Conservation (phyloP, 768 basidiomycete genomes). For the Pulveroboletus sp. region DNA sequence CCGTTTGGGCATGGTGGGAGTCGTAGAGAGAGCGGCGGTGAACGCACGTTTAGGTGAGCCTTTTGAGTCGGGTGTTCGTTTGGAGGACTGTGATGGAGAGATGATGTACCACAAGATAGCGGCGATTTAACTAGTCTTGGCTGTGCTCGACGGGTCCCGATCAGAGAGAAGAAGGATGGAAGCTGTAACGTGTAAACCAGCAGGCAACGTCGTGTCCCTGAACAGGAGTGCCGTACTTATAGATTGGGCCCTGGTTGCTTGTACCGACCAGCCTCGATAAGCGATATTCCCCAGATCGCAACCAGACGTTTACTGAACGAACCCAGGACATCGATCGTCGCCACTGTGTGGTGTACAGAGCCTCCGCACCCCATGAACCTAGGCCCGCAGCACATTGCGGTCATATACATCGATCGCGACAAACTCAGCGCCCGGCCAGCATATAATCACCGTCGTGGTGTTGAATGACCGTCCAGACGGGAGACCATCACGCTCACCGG, state of each 20-base stretch:
- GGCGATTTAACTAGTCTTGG: neutral
- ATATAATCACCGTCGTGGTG: neutral
- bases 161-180: neutral
- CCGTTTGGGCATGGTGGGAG: constrained; percentile 38
- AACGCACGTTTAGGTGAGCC: neutral
- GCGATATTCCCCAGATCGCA: neutral
- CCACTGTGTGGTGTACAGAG: neutral
- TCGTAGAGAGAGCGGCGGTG: neutral
- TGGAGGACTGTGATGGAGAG: constrained; percentile 2
- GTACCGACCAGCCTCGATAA: neutral
- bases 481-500: neutral
- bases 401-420: neutral
- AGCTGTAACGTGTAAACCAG: neutral
- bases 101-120: neutral
- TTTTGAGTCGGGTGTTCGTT: neutral
- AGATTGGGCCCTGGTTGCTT: neutral
- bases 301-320: neutral
- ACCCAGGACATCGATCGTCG: neutral
- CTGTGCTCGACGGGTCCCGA: neutral
- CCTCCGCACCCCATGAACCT: neutral
- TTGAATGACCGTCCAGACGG: no score
- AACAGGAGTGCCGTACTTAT: neutral
- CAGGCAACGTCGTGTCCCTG: constrained; percentile 1
- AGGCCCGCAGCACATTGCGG: neutral
- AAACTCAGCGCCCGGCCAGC: neutral